Conservation (phyloP, 2,329 filamentous ascomycete species). For the Aschersonia sp. region DNA sequence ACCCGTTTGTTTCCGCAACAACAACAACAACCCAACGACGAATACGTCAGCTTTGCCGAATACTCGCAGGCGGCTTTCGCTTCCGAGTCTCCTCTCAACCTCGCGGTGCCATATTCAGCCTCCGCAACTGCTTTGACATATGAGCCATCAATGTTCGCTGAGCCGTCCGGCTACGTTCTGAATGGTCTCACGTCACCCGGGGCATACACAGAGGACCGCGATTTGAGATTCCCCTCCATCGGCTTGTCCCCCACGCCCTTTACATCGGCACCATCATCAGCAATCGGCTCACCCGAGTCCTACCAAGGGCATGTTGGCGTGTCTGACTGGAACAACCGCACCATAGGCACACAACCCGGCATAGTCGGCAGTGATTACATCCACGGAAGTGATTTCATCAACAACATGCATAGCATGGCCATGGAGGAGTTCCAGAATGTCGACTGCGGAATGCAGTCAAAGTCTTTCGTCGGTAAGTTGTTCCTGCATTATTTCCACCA, state of each 20-base stretch:
- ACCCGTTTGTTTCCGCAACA: background rate
- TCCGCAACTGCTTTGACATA: slow-evolving; percentile 24
- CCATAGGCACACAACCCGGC: slow-evolving; percentile 44
- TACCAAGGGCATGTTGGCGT: slow-evolving; percentile 42
- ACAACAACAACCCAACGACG: background rate
- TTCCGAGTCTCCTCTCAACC: slow-evolving; percentile 26
- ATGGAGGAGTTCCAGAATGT: too few species aligned
- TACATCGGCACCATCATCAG: slow-evolving; percentile 50
- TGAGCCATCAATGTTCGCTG: slow-evolving; percentile 32
- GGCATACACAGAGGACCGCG: slow-evolving; percentile 34
- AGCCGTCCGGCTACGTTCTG: slow-evolving; percentile 28
- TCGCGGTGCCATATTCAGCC: slow-evolving; percentile 19
- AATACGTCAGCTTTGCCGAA: background rate
- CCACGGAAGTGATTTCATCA: slow-evolving; percentile 27
- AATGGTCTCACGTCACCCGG: slow-evolving; percentile 29
- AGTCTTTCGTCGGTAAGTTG: slow-evolving; percentile 43
- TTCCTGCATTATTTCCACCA: background rate
- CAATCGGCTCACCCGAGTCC: slow-evolving; percentile 52
- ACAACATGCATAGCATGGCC: slow-evolving; percentile 26
- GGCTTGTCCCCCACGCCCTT: slow-evolving; percentile 47
- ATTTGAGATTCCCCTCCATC: slow-evolving; percentile 36
- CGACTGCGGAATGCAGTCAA: slow-evolving; percentile 17
- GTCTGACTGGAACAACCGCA: slow-evolving; percentile 40
- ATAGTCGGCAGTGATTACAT: slow-evolving; percentile 49
- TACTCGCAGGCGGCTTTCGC: slow-evolving; percentile 17